A percentile compares a stretch with the other conserved stretches of the same genome.
These are phyloP conservation scores for Alnus glutinosa DNA, from an alignment of 306 rosid species.

Conservation along the genomic window DNA sequence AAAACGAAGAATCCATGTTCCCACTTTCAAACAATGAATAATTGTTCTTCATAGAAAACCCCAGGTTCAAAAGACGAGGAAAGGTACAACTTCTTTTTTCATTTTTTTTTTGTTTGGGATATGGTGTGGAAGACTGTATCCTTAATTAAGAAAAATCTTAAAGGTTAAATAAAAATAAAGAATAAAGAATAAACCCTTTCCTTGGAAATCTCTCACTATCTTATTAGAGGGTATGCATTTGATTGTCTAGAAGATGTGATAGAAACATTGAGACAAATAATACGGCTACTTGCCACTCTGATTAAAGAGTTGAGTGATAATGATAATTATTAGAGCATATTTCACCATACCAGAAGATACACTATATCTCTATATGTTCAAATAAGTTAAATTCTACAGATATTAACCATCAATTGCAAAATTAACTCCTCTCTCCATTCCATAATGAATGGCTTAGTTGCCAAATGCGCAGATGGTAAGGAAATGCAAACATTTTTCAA, in stretches of 20 bases:
- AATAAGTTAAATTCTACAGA: neutral
- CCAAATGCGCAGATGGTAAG: neutral
- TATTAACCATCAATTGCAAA: neutral
- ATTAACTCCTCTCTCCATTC: neutral
- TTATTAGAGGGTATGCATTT: neutral
- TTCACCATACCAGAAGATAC: neutral
- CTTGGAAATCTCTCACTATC: neutral
- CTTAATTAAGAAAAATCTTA: neutral
- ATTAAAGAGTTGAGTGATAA: neutral
- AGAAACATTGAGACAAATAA: neutral
- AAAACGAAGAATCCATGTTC: neutral
- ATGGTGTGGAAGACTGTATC: neutral
- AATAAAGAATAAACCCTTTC: neutral
- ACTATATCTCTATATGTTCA: neutral
- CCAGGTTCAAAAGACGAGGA: neutral
- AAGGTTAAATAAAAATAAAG: neutral
- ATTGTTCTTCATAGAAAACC: slow-evolving; percentile 4
- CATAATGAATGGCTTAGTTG: neutral
- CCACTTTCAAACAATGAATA: neutral
- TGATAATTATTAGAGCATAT: neutral
- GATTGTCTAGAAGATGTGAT: neutral
- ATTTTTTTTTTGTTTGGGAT: neutral
- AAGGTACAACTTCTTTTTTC: neutral
- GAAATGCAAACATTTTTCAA: slow-evolving; percentile 7
- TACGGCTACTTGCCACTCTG: neutral